Evolutionary conservation across 2,329 filamentous ascomycete species (phyloP).

Genomic region (Plenodomus tracheiphilus): DNA sequence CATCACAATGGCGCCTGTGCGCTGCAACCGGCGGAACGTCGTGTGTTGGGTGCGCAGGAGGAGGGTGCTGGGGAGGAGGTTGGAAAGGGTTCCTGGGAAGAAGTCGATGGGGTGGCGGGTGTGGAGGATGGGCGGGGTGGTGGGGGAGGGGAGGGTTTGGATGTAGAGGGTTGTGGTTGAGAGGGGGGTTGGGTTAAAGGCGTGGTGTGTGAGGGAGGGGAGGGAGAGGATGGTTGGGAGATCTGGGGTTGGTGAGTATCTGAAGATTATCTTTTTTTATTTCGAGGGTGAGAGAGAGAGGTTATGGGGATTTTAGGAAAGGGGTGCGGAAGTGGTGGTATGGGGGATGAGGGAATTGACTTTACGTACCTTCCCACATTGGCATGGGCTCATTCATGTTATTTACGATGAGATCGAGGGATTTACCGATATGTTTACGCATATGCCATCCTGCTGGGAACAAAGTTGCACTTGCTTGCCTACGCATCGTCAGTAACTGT

Average conservation of each 20-base stretch:
- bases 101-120: conserved; percentile 47
- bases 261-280: too few relatives aligned
- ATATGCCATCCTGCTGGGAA: conserved; percentile 59
- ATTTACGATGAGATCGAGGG: conserved; percentile 51
- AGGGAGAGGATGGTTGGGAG: conserved; percentile 20
- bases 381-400: conserved; percentile 52
- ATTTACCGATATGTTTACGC: conserved; percentile 53
- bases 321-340: conserved; percentile 45
- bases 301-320: background rate
- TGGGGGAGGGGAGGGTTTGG: conserved; percentile 48
- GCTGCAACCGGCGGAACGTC: conserved; percentile 53
- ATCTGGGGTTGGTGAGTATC: conserved; percentile 7
- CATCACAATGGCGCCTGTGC: conserved; percentile 52
- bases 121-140: conserved; percentile 49
- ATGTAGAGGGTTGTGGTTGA: conserved; percentile 52
- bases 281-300: background rate
- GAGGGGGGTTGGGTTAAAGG: conserved; percentile 36
- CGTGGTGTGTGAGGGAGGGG: conserved; percentile 48
- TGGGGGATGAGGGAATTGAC: conserved; percentile 39
- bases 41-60: conserved; percentile 56
- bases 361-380: conserved; percentile 51
- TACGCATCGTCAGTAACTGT: conserved; percentile 17
- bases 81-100: conserved; percentile 26
- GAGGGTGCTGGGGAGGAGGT: conserved; percentile 44
- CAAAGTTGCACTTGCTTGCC: conserved; percentile 55